phyloP scores from a whole-genome alignment of 2,329 filamentous ascomycete genomes.

The Ploettnerulaceae sp. region DNA sequence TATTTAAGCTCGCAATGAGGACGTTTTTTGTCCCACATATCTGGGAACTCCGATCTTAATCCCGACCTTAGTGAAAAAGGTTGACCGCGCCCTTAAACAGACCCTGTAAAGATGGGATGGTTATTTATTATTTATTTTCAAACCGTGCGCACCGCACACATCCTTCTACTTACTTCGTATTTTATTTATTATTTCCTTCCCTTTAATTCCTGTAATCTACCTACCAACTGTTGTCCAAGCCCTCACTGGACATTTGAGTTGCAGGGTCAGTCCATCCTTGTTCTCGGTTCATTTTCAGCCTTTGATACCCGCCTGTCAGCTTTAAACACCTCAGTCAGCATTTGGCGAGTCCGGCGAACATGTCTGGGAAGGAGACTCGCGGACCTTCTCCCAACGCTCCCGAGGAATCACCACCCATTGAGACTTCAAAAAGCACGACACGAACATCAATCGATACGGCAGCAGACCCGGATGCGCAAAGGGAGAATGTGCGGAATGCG shows the following conservation, averaged over 20 bases:
- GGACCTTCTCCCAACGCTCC: slow-evolving; percentile 14
- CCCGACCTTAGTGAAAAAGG: slow-evolving; percentile 5
- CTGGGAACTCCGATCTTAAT: slow-evolving; percentile 8
- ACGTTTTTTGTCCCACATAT: slow-evolving; percentile 6
- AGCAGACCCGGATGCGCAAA: slow-evolving; percentile 40
- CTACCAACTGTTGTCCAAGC: neutral
- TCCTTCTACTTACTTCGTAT: neutral
- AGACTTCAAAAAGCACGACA: slow-evolving; percentile 9
- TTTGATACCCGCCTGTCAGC: neutral
- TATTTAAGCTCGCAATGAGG: slow-evolving; percentile 2
- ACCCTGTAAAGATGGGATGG: slow-evolving; percentile 2
- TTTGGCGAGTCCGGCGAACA: slow-evolving; percentile 11
- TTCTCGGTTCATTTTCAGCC: neutral
- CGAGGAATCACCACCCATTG: slow-evolving; percentile 14
- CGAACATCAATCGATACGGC: slow-evolving; percentile 20
- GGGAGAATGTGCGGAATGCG: slow-evolving; percentile 29
- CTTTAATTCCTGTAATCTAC: neutral
- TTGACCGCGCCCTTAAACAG: slow-evolving; percentile 8
- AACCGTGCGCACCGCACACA: neutral
- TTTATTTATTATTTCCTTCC: neutral
- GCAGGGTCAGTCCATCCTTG: neutral
- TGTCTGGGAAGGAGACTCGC: slow-evolving; percentile 15
- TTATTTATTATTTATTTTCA: neutral
- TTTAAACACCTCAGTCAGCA: neutral
- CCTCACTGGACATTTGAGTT: neutral